Conservation (phyloP, 345 rosid genomes). For the Dovyalis caffra region DNA sequence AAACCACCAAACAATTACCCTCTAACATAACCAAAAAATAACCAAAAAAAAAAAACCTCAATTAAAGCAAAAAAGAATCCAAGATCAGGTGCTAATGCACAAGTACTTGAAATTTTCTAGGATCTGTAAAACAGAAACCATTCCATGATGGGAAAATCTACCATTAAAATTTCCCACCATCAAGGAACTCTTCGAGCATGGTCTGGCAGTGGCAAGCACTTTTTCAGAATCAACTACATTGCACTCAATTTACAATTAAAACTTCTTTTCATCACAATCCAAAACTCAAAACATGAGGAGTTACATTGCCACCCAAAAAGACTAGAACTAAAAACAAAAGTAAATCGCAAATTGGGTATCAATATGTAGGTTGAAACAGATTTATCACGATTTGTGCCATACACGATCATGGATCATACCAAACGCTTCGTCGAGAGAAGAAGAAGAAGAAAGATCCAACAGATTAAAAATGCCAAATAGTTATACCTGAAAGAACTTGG, state of each 20-base stretch:
- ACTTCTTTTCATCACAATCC: background rate
- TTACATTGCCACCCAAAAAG: background rate
- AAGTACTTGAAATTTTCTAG: background rate
- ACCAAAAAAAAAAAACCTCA: too few species aligned
- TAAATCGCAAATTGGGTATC: background rate
- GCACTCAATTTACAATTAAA: background rate
- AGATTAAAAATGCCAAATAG: background rate
- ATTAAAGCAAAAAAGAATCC: background rate
- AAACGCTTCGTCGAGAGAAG: background rate
- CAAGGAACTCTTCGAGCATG: background rate
- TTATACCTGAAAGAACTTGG: constrained; percentile 68
- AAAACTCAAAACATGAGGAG: background rate
- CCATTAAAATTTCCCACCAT: too few species aligned
- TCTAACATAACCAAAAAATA: background rate
- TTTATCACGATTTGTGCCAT: background rate
- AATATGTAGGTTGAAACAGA: background rate
- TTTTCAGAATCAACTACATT: background rate
- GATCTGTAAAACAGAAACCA: background rate
- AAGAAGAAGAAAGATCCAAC: background rate
- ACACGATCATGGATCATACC: background rate
- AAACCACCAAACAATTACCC: background rate
- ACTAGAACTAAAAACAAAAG: background rate
- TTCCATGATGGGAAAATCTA: background rate
- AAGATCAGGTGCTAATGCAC: background rate
- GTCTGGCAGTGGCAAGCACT: background rate